Percentiles rank a stretch among this genome's conserved stretches.
These are phyloP conservation scores for Atkinsonella hypoxylon DNA, from an alignment of 2,329 filamentous ascomycete species.

Conservation along the genomic window DNA sequence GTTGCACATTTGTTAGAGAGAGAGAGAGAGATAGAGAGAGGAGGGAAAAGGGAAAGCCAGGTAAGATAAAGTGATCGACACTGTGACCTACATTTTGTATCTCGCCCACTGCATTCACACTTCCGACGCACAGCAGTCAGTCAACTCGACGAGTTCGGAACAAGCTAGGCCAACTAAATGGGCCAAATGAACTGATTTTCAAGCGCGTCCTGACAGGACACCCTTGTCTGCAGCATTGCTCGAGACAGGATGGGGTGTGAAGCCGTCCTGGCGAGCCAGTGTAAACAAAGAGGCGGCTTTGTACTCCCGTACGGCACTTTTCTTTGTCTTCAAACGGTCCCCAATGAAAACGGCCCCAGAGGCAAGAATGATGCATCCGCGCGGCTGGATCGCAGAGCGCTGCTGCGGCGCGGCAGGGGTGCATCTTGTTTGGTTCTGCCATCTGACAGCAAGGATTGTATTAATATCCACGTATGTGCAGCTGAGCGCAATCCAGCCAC, in stretches of 20 bases:
- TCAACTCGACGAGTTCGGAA: not conserved
- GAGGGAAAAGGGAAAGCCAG: constrained; percentile 7
- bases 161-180: not conserved
- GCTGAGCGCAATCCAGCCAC: no score
- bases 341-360: not conserved
- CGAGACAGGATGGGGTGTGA: not conserved
- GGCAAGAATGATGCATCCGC: not conserved
- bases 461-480: not conserved
- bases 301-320: not conserved
- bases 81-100: constrained; percentile 1
- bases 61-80: constrained; percentile 4
- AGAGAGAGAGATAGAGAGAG: constrained; percentile 2
- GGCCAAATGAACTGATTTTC: not conserved
- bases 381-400: not conserved
- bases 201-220: not conserved
- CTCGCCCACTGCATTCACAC: not conserved
- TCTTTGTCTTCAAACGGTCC: not conserved
- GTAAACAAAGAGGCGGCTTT: not conserved
- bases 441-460: not conserved
- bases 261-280: not conserved
- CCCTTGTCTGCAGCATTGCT: not conserved
- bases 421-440: not conserved
- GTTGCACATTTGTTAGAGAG: not conserved
- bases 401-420: not conserved
- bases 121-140: not conserved